Conservation (phyloP, 2,329 filamentous ascomycete species). For the Fusarium stilboides region DNA sequence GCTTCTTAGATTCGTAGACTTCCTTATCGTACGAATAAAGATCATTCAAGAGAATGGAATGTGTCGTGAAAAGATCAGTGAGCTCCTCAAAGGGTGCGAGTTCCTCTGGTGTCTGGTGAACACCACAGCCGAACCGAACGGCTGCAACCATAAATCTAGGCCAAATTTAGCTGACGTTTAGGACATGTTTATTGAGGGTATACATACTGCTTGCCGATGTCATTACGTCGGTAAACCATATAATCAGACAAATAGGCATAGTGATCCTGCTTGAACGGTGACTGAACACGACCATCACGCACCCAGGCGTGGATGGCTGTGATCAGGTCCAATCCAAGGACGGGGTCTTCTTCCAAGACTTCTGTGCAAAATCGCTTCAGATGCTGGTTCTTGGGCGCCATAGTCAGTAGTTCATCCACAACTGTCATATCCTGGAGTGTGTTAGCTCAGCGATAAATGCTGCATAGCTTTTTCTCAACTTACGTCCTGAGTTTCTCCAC, state of each 20-base stretch:
- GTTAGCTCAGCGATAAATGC: not conserved
- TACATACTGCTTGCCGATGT: slow-evolving; percentile 21
- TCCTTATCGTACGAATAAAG: slow-evolving; percentile 35
- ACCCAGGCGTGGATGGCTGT: slow-evolving; percentile 11
- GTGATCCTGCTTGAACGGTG: slow-evolving; percentile 29
- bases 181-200: rapidly evolving
- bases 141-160: slow-evolving; percentile 29
- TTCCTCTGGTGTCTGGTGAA: slow-evolving; percentile 11
- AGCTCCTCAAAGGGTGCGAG: slow-evolving; percentile 14
- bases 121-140: slow-evolving; percentile 21
- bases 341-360: slow-evolving; percentile 9
- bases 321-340: slow-evolving; percentile 21
- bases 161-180: not conserved
- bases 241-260: slow-evolving; percentile 17
- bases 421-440: slow-evolving; percentile 16
- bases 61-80: slow-evolving; percentile 17
- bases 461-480: not conserved
- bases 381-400: slow-evolving; percentile 22
- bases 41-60: slow-evolving; percentile 24
- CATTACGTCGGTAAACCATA: slow-evolving; percentile 15
- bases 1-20: slow-evolving; percentile 13
- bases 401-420: slow-evolving; percentile 23
- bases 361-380: slow-evolving; percentile 15
- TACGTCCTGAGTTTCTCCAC: slow-evolving; percentile 25
- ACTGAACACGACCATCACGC: slow-evolving; percentile 20